Evolutionary conservation across 192 early-diverging fungal species (phyloP), one percentile per base, ranked within the genome.

Genomic region (Thamnidium elegans): DNA sequence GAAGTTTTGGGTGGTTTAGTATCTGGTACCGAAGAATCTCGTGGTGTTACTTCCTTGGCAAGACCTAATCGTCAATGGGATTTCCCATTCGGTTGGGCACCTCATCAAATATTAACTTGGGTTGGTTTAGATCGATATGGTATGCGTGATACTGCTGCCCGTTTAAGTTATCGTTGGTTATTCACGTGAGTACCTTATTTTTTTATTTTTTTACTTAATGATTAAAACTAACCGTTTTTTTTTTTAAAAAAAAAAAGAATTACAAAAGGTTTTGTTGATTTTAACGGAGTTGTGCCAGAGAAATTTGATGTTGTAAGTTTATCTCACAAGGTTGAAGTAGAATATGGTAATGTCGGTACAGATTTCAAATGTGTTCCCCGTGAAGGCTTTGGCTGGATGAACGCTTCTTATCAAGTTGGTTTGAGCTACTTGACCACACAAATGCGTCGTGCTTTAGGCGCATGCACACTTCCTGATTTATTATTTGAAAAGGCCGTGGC

Each of bases 361-460:
- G 95, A 97, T 68, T 97, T 97, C 81, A 90, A 93, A 75, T 91
- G 83, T 71, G 89, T 98, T 19, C 90, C 93, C 0, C 84, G 92
- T 6, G 96, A 98, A 79, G 96, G 96, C 13, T 98, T 98, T 77
- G 96, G 96, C 11, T 98, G 96, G 96, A 98, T 98, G 96, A 98
- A 98, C 65, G 91, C 95, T 7, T 89, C 85, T 30, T 89, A 88
- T 73, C 89, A 93, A 75, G 84, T 94, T 7, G 94, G 94, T 15
- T 71, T 94, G 34, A 81, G 77, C 2, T 91, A 91, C 62, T 74
- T 96, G 59, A 88, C 83, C 13, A 71, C 76, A 15, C 81, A 84
- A 50, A 81, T 91, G 83, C 72, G 86, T 15, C 83, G 94, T 26
- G 91, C 91, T 0, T 71, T 96, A 47, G 94, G 93, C 17, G 78